Base-by-base conservation (phyloP, 345 rosid species). In the Sapria himalayana region DNA sequence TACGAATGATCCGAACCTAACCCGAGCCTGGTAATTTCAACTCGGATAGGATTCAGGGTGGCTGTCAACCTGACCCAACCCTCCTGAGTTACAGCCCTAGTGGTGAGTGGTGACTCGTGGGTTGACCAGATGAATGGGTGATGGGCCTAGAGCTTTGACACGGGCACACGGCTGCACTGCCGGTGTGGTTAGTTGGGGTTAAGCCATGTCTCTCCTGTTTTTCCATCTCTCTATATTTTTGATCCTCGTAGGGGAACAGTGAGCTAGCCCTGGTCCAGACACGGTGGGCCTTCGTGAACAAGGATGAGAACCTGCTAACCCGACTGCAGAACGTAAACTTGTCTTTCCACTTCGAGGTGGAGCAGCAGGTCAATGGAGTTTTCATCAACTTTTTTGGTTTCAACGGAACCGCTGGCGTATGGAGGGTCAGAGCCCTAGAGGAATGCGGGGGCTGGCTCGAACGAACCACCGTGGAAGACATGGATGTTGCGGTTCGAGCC, bases 361-460 rank as follows among this genome's bases (percentile, higher is more conserved):
- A 82, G 48, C 94, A 82, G 45, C 94, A 82, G 37, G 94, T 82
- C 39, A 82, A 82, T 61, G 85, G 94, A 33, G 52, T 74, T 18
- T 82, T 74, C 52, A 57, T 82, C 22, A 82, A 75, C 60, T 82
- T 82, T 49, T 82, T 82, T 57, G 94, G 94, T 48, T 81, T 81
- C 41, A 81, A 81, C 31, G 94, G 94, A 55, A 81, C 94, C 49
- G 94, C 91, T 48, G 94, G 94, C 35, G 92, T 84, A 3, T 84
- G 95, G 95, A 72, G 95, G 51, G 74, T 72, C 44, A 76, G 72
- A 56, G 96, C 96, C 25, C 71, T 85, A 0, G 85, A 76, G 62
- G 85, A 85, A 1, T 79, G 79, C 51, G 96, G 96, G 15, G 96
- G 96, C n/a, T 85, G 96, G 96, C 46, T 85, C 51, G 96, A 80